Evolutionary conservation across 345 rosid species (phyloP).

Genomic region (Populus simonii): DNA sequence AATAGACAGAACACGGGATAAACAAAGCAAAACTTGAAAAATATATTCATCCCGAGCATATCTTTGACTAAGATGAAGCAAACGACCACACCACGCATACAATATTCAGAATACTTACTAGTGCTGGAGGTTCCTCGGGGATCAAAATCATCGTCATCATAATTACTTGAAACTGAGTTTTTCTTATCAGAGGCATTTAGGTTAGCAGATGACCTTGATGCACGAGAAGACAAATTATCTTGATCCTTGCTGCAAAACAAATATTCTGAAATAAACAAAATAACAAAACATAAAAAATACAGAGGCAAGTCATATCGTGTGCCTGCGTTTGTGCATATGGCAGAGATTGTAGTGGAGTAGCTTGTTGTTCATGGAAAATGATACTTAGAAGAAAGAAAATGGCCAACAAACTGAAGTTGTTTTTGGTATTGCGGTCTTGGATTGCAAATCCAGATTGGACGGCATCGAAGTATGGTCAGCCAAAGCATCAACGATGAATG

Average conservation of each 20-base stretch:
- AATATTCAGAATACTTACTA: slow-evolving; percentile 48
- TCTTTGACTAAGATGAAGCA: neutral
- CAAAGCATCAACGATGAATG: too few species aligned
- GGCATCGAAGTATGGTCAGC: too few species aligned
- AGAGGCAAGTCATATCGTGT: neutral
- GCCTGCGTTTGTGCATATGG: too few species aligned
- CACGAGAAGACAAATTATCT: slow-evolving; percentile 34
- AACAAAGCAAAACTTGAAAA: neutral
- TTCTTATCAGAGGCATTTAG: slow-evolving; percentile 35
- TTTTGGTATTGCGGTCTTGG: too few species aligned
- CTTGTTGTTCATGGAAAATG: neutral
- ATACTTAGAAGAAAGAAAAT: neutral
- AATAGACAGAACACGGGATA: too few species aligned
- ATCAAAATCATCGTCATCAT: slow-evolving; percentile 82
- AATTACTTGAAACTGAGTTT: slow-evolving; percentile 40
- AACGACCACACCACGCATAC: neutral
- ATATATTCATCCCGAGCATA: neutral
- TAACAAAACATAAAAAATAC: neutral
- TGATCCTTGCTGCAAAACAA: slow-evolving; percentile 60
- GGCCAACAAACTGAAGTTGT: neutral
- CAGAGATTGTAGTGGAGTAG: neutral
- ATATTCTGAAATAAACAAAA: slow-evolving; percentile 3
- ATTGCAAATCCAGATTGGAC: too few species aligned
- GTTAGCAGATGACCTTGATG: slow-evolving; percentile 46
- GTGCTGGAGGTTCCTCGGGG: slow-evolving; percentile 79